These are phyloP conservation scores for Fraxinus greggii DNA, from an alignment of 305 asterid genomes.

Conservation along the genomic window DNA sequence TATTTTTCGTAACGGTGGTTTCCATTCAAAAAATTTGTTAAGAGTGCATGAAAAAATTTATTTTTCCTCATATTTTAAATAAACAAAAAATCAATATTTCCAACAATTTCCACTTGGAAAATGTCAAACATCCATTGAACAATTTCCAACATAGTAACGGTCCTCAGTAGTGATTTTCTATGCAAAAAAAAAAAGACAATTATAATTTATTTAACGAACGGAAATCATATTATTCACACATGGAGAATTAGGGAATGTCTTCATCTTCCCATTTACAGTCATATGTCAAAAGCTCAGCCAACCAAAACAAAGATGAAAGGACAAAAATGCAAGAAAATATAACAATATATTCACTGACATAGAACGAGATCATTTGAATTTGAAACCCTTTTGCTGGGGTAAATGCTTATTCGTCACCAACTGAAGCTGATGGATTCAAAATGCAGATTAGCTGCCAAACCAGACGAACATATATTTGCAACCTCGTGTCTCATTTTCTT, in stretches of 20 bases:
- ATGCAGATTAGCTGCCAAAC: conserved; percentile 36
- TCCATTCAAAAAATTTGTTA: too few species aligned
- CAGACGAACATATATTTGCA: conserved; percentile 39
- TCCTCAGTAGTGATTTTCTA: too few species aligned
- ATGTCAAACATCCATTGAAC: too few species aligned
- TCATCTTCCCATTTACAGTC: not conserved
- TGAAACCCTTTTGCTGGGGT: not conserved
- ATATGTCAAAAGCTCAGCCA: not conserved
- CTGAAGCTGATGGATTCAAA: conserved; percentile 48
- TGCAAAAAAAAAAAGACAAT: too few species aligned
- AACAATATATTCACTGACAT: not conserved
- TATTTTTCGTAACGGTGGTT: too few species aligned
- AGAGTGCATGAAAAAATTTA: too few species aligned
- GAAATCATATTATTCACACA: not conserved
- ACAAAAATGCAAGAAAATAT: not conserved
- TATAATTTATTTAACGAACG: not conserved
- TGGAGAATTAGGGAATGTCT: not conserved
- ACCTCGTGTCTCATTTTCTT: conserved; percentile 47
- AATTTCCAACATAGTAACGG: too few species aligned
- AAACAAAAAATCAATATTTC: too few species aligned
- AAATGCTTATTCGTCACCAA: conserved; percentile 27
- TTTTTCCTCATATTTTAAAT: too few species aligned
- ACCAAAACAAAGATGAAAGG: not conserved
- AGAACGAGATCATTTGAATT: not conserved
- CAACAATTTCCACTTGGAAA: too few species aligned